Base-by-base conservation (phyloP, 306 rosid genomes). In the Quercus cerris region DNA sequence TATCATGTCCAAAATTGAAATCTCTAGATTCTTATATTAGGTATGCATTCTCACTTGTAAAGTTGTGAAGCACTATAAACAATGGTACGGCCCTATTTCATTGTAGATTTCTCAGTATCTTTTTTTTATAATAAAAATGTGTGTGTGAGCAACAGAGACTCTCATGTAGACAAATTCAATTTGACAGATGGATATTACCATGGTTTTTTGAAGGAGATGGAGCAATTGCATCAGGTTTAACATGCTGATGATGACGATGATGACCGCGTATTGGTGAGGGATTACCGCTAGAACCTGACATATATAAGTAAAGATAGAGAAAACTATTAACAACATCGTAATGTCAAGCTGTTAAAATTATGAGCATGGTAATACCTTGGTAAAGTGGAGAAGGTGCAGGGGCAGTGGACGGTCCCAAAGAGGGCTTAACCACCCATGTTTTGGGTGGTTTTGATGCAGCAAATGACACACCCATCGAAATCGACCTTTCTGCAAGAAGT, bases 181-280 rank as follows among this genome's bases (percentile, higher is more conserved):
- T 35, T 57, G 73, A 70, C 83, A 46, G 41, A 56, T 6, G 18
- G 27, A 85, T 64, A 56, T 78, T 85, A 91, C 98, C 97, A 88
- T 84, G 90, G 73, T 77, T 86, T 77, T 85, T 87, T 70, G 91
- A 85, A 56, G 95, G 97, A 56, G 92, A 77, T 25, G 94, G 92
- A 78, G 97, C 89, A 71, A 70, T 57, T 49, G 80, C 76, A 85
- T 23, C 84, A 76, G 93, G 86, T 55, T 81, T 83, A 76, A 17
- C 63, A 14, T 33, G 91, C 80, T 70, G 89, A 46, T 25, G 92
- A 62, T 19, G 85, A 56, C 5, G 86, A 77, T 25, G 73, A 59
- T 4, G 75, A 35, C 38, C 64, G 11, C 4, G 86, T 55, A 78
- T 71, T 46, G 82, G 86, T 27, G 82, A 66, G 62, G 81, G 87